Conservation (phyloP, 2,329 filamentous ascomycete genomes). For the Westerdykella sp. region DNA sequence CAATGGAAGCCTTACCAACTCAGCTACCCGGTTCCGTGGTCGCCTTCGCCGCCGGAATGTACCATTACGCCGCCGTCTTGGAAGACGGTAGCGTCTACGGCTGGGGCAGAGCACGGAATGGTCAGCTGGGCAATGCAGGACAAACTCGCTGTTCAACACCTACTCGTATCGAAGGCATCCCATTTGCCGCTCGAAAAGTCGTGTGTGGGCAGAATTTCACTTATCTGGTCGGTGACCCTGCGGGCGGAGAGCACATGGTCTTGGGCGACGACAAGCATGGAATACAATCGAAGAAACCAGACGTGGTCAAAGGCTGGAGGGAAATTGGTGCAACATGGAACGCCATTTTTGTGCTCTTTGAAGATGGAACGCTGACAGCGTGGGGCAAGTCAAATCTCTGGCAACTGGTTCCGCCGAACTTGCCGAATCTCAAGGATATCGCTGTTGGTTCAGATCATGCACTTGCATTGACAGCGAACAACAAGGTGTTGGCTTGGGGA, state of each 20-base stretch:
- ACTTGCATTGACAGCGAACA: conserved; percentile 61
- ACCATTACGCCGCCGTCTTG: conserved; percentile 68
- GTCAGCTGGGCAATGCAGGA: conserved; percentile 63
- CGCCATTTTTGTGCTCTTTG: conserved; percentile 63
- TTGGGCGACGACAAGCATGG: conserved; percentile 72
- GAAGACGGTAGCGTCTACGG: conserved; percentile 73
- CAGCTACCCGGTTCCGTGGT: conserved; percentile 40
- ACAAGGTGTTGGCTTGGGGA: conserved; percentile 76
- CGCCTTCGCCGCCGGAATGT: conserved; percentile 66
- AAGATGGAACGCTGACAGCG: conserved; percentile 55
- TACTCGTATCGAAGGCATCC: conserved; percentile 32
- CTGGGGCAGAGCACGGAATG: conserved; percentile 83
- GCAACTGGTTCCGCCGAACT: conserved; percentile 60
- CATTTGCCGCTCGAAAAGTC: conserved; percentile 60
- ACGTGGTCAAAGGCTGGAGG: conserved; percentile 52
- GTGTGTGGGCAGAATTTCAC: conserved; percentile 85
- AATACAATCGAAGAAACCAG: conserved; percentile 54
- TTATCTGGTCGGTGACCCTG: conserved; percentile 54
- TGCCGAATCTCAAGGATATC: conserved; percentile 58
- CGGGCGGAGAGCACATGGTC: conserved; percentile 56
- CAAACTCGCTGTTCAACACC: conserved; percentile 24
- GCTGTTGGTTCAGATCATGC: conserved; percentile 86
- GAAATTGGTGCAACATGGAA: conserved; percentile 77
- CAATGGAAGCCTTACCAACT: not conserved
- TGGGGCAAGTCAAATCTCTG: conserved; percentile 87